Evolutionary conservation across 139 green algal species (phyloP).

Genomic region (Tetradesmus obliquus): DNA sequence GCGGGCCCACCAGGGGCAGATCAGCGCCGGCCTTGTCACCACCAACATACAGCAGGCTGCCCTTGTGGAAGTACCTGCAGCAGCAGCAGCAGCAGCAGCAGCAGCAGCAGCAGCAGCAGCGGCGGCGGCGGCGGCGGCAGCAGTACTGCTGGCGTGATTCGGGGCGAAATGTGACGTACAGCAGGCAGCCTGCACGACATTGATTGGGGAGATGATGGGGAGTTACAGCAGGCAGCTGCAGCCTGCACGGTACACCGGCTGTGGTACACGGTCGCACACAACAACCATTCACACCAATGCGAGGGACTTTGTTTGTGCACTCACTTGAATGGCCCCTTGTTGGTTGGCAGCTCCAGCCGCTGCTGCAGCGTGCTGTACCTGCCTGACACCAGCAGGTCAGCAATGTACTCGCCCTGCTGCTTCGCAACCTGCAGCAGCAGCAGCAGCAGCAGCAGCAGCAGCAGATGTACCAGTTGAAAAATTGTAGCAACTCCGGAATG

Average conservation of each 20-base stretch:
- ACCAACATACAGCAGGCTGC: slow-evolving; percentile 88
- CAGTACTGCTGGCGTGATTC: too few species aligned
- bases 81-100: neutral
- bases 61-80: slow-evolving; percentile 70
- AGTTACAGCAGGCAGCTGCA: neutral
- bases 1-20: slow-evolving; percentile 74
- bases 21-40: slow-evolving; percentile 91
- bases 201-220: neutral
- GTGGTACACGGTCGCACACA: neutral
- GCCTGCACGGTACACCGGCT: neutral
- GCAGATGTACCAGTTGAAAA: too few species aligned
- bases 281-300: too few species aligned
- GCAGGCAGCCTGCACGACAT: too few species aligned
- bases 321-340: slow-evolving; percentile 17
- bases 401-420: slow-evolving; percentile 89
- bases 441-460: too few species aligned
- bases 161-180: too few species aligned
- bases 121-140: neutral
- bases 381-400: slow-evolving; percentile 48
- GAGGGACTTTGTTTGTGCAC: neutral
- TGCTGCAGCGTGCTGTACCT: neutral
- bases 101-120: neutral
- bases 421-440: slow-evolving; percentile 76
- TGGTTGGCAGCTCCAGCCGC: neutral
- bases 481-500: too few species aligned